Conservation (phyloP, 768 basidiomycete species). For the Sistotremastrum niveocremeum region DNA sequence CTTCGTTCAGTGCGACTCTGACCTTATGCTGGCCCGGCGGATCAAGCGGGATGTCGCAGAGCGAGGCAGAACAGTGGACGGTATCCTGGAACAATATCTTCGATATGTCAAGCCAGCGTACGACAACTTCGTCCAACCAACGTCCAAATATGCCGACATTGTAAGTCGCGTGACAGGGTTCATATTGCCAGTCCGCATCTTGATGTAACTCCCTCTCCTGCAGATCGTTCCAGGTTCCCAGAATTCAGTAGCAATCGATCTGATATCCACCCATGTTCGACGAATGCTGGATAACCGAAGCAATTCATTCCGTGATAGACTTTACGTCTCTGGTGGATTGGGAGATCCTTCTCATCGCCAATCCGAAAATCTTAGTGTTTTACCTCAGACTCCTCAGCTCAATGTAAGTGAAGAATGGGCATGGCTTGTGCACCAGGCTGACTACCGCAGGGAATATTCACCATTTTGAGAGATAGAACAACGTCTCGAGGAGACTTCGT, state of each 20-base stretch:
- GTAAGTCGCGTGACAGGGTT: constrained; percentile 23
- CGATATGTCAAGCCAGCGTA: constrained; percentile 92
- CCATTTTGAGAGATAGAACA: constrained; percentile 62
- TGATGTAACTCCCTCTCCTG: background rate
- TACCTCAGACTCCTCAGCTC: constrained; percentile 72
- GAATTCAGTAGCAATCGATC: constrained; percentile 82
- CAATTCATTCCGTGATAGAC: constrained; percentile 52
- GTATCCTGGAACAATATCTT: constrained; percentile 88
- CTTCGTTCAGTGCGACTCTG: constrained; percentile 88
- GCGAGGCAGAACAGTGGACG: constrained; percentile 72
- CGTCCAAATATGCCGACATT: constrained; percentile 79
- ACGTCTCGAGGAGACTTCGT: constrained; percentile 78
- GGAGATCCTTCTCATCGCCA: constrained; percentile 22
- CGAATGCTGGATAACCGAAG: constrained; percentile 73
- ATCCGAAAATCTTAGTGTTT: constrained; percentile 36
- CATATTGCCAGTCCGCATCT: background rate
- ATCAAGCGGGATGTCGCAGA: constrained; percentile 81
- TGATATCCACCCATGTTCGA: constrained; percentile 83
- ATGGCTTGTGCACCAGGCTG: background rate
- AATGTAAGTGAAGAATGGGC: constrained; percentile 31
- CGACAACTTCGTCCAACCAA: constrained; percentile 87
- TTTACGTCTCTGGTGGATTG: constrained; percentile 35
- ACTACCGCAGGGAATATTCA: constrained; percentile 65
- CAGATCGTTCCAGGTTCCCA: constrained; percentile 94
- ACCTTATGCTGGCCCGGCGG: constrained; percentile 92